Evolutionary conservation across 106 monocot genomes (phyloP), one percentile per base, ranked within the genome.

Genomic region (Phalaenopsis equestris): DNA sequence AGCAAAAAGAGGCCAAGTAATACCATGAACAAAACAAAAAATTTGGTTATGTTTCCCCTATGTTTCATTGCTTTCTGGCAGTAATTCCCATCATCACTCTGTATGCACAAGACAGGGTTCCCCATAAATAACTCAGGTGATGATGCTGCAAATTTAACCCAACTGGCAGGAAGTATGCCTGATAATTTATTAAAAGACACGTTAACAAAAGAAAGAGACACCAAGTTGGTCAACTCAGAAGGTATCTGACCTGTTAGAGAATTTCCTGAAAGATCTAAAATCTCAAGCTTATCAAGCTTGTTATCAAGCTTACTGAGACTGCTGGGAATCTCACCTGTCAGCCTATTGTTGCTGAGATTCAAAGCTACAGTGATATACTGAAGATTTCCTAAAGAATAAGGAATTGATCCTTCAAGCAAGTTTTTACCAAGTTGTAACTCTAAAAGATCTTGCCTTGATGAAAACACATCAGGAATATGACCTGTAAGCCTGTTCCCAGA

Each of bases 401-500:
- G 94, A 67, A 94, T 88, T 42, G 64, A 48, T 75, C 91, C 94
- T 18, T 85, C 84, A 21, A 91, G 81, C 68, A 79, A 52, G 83
- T 91, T 94, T 19, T 83, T 72, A 52, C 94, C 94, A 75, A 94
- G 88, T 48, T 91, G 80, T 79, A 90, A 79, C 77, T 91, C 90
- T 5, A 88, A 41, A 16, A 94, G 81, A 79, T 73, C 76, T 16
- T 94, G 94, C 45, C 41, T 16, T 38, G 82, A 23, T 24, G 89
- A 82, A 48, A 94, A 91, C 4, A 85, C 90, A 81, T 94, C 88
- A 37, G 91, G 90, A 68, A 94, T 84, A 45, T 21, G 58, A 38
- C 91, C 89, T 19, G 23, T 79, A 16, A 94, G 82, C 17, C 78
- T 84, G 84, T 91, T 94, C 30, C 77, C 88, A 64, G 86, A 65